A percentile compares a stretch with the other conserved stretches of the same genome.
phyloP scores from a whole-genome alignment of 2,329 filamentous ascomycete genomes.

The Monilinia fructigena region DNA sequence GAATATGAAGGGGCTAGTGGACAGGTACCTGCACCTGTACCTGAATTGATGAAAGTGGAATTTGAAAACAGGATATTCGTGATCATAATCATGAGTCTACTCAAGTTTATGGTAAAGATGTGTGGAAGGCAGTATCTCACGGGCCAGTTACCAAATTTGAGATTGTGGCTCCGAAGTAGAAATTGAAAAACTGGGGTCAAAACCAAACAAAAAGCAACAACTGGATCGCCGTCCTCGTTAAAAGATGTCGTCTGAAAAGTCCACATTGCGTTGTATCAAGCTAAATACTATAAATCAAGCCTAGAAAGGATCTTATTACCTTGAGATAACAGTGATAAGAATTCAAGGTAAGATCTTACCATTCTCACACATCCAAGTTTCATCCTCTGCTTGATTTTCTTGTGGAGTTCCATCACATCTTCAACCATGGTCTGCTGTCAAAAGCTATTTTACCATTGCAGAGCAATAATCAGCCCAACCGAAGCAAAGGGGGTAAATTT shows the following conservation, averaged over 20 bases:
- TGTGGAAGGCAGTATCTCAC: constrained; percentile 14
- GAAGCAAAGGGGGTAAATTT: constrained; percentile 14
- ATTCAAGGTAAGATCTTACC: not conserved
- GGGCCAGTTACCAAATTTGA: constrained; percentile 19
- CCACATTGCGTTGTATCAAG: not conserved
- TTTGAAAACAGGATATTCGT: not conserved
- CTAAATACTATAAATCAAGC: not conserved
- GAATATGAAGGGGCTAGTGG: not conserved
- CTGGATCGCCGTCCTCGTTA: constrained; percentile 12
- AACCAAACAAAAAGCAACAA: constrained; percentile 2
- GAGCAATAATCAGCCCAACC: not conserved
- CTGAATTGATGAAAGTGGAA: not conserved
- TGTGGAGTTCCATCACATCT: not conserved
- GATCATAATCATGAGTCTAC: constrained; percentile 16
- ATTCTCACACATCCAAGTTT: not conserved
- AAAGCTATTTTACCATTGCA: not conserved
- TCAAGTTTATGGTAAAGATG: constrained; percentile 9
- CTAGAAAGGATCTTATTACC: not conserved
- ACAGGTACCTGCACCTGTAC: not conserved
- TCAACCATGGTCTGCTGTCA: constrained; percentile 9
- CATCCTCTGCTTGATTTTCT: not conserved
- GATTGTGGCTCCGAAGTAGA: not conserved
- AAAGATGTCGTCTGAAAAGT: not conserved
- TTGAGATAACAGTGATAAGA: not conserved
- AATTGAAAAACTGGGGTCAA: constrained; percentile 18